Percentiles rank a stretch among this genome's conserved stretches.
phyloP scores from a whole-genome alignment of 768 basidiomycete genomes.

The Pisolithus microcarpus region DNA sequence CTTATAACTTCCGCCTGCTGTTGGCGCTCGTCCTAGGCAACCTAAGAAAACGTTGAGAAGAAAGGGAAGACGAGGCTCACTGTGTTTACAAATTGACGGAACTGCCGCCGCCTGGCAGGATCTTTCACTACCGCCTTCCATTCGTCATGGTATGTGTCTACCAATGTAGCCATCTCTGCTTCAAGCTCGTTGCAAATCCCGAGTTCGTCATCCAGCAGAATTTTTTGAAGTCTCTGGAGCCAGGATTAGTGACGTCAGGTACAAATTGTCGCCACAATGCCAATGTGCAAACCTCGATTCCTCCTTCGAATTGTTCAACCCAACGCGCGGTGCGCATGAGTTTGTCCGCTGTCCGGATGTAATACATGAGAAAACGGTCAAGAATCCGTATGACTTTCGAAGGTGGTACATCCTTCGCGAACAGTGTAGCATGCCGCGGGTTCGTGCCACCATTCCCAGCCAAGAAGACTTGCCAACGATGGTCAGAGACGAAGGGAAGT shows the following conservation, averaged over 20 bases:
- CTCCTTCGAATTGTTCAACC: constrained; percentile 65
- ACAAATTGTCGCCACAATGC: background rate
- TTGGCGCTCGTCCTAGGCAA: constrained; percentile 31
- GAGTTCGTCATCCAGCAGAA: constrained; percentile 63
- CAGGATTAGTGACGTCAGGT: background rate
- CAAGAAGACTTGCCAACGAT: constrained; percentile 41
- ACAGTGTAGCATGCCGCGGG: constrained; percentile 55
- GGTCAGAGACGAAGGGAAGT: background rate
- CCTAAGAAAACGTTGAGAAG: background rate
- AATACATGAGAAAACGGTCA: constrained; percentile 60
- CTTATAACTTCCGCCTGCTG: constrained; percentile 43
- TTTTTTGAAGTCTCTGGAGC: constrained; percentile 47
- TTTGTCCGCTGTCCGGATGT: constrained; percentile 67
- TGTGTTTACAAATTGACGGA: constrained; percentile 64
- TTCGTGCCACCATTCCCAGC: constrained; percentile 66
- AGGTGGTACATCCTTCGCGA: constrained; percentile 62
- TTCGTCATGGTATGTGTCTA: constrained; percentile 62
- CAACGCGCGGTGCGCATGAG: constrained; percentile 68
- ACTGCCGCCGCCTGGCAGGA: constrained; percentile 40
- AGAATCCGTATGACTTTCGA: constrained; percentile 53
- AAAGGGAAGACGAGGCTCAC: constrained; percentile 15
- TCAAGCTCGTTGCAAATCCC: constrained; percentile 69
- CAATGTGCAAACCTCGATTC: constrained; percentile 41
- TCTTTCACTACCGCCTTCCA: constrained; percentile 61
- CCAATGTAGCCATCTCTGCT: constrained; percentile 53